phyloP scores from a whole-genome alignment of 441 rosid species.

The Monsonia emarginata region DNA sequence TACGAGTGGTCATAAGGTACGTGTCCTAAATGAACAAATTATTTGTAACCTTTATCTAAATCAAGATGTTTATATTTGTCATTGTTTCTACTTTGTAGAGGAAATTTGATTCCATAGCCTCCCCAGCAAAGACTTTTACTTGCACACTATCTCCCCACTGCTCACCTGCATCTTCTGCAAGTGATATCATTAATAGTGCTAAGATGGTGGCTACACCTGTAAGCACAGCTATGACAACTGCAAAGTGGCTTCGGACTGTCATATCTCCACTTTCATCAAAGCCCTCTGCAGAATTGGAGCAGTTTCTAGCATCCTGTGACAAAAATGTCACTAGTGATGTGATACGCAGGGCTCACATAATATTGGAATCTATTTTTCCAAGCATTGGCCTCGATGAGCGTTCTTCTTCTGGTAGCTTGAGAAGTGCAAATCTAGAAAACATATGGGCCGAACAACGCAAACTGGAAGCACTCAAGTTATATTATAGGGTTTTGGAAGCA shows the following conservation, averaged over 20 bases:
- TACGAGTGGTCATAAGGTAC: slow-evolving; percentile 55
- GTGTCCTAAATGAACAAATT: neutral
- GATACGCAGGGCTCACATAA: slow-evolving; percentile 69
- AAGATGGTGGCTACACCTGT: slow-evolving; percentile 35
- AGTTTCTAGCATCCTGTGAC: slow-evolving; percentile 67
- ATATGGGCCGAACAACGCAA: slow-evolving; percentile 93
- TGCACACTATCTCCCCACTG: slow-evolving; percentile 75
- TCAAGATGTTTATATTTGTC: neutral
- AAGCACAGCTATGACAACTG: slow-evolving; percentile 56
- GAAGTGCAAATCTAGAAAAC: slow-evolving; percentile 58
- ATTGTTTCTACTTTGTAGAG: slow-evolving; percentile 31
- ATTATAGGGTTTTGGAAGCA: slow-evolving; percentile 85
- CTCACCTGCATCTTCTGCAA: slow-evolving; percentile 55
- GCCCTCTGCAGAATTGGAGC: slow-evolving; percentile 65
- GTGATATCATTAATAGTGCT: slow-evolving; percentile 35
- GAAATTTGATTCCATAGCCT: slow-evolving; percentile 58
- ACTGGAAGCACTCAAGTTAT: slow-evolving; percentile 73
- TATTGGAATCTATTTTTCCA: slow-evolving; percentile 85
- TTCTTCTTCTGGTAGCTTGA: neutral
- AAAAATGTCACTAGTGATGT: slow-evolving; percentile 71
- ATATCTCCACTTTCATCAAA: slow-evolving; percentile 68
- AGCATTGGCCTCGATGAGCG: slow-evolving; percentile 57
- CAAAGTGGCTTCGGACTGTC: slow-evolving; percentile 84
- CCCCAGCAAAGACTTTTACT: slow-evolving; percentile 65
- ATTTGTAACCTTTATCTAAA: neutral